A percentile compares a stretch with the other conserved stretches of the same genome.
These are phyloP conservation scores for Puccinia coronata DNA, from an alignment of 1,284 basidiomycete genomes.

Conservation along the genomic window DNA sequence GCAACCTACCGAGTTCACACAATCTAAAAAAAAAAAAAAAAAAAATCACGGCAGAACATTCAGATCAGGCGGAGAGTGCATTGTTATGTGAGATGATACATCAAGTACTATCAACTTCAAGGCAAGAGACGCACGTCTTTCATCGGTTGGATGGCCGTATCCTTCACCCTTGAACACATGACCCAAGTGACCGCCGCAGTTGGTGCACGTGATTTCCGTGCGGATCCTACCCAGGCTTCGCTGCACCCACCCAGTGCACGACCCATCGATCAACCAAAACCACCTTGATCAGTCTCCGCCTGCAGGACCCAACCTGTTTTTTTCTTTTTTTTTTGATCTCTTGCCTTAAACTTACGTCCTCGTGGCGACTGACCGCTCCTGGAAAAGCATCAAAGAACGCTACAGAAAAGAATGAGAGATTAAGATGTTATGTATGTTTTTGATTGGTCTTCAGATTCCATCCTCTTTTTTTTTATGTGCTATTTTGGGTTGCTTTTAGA, in stretches of 20 bases:
- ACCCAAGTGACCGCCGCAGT: conserved; percentile 61
- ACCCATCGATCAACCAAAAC: conserved; percentile 49
- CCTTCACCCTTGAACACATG: conserved; percentile 59
- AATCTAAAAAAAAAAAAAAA: conserved; percentile 1
- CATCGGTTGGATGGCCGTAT: conserved; percentile 36
- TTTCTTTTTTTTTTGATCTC: not conserved
- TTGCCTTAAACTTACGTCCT: conserved; percentile 1
- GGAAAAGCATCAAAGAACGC: conserved; percentile 61
- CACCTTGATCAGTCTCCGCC: not conserved
- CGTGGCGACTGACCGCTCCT: conserved; percentile 18
- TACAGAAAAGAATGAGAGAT: not conserved
- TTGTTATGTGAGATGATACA: not conserved
- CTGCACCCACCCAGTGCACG: conserved; percentile 51
- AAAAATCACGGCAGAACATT: too few relatives aligned
- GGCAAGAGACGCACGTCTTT: conserved; percentile 17
- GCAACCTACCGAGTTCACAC: conserved; percentile 13
- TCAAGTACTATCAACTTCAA: not conserved
- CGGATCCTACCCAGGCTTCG: conserved; percentile 60
- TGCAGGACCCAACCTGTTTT: not conserved
- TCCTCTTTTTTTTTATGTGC: too few relatives aligned
- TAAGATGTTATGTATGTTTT: too few relatives aligned
- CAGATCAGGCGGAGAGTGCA: too few relatives aligned
- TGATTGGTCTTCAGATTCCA: too few relatives aligned
- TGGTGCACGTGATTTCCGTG: conserved; percentile 60
- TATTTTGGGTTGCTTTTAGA: too few relatives aligned